A percentile compares a stretch with the other conserved stretches of the same genome.
Evolutionary conservation across 345 rosid genomes (phyloP).

Genomic region (Linum usitatissimum): DNA sequence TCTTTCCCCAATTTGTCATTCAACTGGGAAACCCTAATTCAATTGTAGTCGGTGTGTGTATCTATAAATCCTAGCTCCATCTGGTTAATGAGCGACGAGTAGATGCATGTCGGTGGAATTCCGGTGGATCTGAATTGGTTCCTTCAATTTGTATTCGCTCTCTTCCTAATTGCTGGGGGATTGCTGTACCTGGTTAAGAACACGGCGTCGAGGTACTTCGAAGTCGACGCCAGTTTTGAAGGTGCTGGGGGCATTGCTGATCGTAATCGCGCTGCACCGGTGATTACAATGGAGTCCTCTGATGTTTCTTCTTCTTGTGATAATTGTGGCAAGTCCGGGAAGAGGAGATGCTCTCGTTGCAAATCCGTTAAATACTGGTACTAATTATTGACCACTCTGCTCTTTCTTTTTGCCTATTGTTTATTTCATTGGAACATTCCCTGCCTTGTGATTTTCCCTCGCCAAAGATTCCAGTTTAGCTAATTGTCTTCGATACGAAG

Average conservation of each 20-base stretch:
- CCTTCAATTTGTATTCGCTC: conserved; percentile 46
- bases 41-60: no score
- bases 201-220: conserved; percentile 84
- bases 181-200: conserved; percentile 50
- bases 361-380: conserved; percentile 53
- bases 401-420: neutral
- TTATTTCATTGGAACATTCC: neutral
- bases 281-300: conserved; percentile 6
- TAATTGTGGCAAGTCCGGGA: conserved; percentile 24
- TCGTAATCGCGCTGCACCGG: neutral
- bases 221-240: conserved; percentile 69
- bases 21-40: no score
- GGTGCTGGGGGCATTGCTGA: conserved; percentile 13
- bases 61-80: neutral
- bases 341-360: conserved; percentile 44
- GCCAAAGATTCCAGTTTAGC: neutral
- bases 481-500: neutral
- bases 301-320: conserved; percentile 18
- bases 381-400: neutral
- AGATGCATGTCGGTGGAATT: conserved; percentile 68
- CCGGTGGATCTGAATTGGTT: conserved; percentile 73
- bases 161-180: conserved; percentile 41
- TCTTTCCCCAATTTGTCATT: no score
- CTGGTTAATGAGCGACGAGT: conserved; percentile 19
- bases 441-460: neutral